Conservation (phyloP, 108 stramenopile genomes). For the Nannochloropsis gaditana region DNA sequence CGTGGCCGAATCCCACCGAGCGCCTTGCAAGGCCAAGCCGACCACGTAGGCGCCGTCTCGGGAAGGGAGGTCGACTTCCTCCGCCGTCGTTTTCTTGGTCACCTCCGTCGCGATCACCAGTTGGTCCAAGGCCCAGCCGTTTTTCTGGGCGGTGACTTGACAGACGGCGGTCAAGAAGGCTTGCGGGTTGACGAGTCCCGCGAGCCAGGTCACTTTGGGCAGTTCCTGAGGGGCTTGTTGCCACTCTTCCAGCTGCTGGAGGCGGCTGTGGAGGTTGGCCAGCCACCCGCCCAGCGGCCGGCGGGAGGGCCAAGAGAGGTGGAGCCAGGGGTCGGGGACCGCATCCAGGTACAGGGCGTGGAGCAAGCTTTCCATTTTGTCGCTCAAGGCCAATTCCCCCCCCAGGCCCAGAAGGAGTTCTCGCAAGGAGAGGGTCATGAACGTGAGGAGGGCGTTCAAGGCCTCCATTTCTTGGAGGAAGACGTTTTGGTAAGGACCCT, state of each 20-base stretch:
- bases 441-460: constrained; percentile 69
- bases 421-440: constrained; percentile 71
- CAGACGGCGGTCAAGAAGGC: constrained; percentile 82
- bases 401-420: constrained; percentile 77
- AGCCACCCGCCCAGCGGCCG: constrained; percentile 64
- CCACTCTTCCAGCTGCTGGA: constrained; percentile 77
- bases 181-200: constrained; percentile 74
- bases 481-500: constrained; percentile 82
- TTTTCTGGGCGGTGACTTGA: constrained; percentile 78
- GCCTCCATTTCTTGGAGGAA: constrained; percentile 84
- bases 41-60: constrained; percentile 74
- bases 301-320: constrained; percentile 70
- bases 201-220: constrained; percentile 77
- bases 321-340: constrained; percentile 69
- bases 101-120: constrained; percentile 77
- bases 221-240: constrained; percentile 66
- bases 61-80: constrained; percentile 64
- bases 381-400: constrained; percentile 82
- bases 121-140: constrained; percentile 73
- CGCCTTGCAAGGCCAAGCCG: constrained; percentile 72
- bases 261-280: constrained; percentile 61
- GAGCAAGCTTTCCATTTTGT: constrained; percentile 73
- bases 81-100: constrained; percentile 63
- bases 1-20: constrained; percentile 65
- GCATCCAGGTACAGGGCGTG: constrained; percentile 65